Percentiles rank a stretch among this genome's conserved stretches.
phyloP scores from a whole-genome alignment of 75 land plant species.

The Picea glauca region DNA sequence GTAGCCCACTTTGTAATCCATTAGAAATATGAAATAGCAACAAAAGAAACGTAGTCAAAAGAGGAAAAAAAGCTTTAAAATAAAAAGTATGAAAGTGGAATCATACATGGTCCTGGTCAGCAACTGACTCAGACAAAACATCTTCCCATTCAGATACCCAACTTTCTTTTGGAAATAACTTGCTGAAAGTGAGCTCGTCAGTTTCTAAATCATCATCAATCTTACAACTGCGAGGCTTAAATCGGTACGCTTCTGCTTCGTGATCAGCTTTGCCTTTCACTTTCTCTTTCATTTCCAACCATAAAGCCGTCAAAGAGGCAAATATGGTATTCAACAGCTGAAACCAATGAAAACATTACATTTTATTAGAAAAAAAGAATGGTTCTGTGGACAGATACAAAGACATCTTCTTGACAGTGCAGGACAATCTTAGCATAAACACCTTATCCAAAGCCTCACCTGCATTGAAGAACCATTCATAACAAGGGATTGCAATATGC shows the following conservation, averaged over 20 bases:
- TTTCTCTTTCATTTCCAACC: constrained; percentile 56
- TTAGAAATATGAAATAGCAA: not conserved
- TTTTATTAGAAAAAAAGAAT: not conserved
- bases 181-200: constrained; percentile 39
- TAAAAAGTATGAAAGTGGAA: not conserved
- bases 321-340: constrained; percentile 55
- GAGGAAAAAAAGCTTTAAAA: not conserved
- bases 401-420: not conserved
- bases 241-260: constrained; percentile 48
- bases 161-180: constrained; percentile 27
- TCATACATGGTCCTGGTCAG: not conserved
- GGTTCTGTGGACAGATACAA: not conserved
- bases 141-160: constrained; percentile 37
- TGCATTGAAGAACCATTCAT: constrained; percentile 38
- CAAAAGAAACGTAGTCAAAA: not conserved
- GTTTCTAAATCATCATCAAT: constrained; percentile 53
- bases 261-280: constrained; percentile 26
- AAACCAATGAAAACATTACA: not conserved
- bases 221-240: constrained; percentile 46
- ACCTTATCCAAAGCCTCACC: constrained; percentile 26
- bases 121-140: not conserved
- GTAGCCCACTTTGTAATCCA: not conserved
- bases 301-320: constrained; percentile 39
- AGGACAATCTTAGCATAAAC: not conserved
- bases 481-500: constrained; percentile 27